Evolutionary conservation across 164 flowering plant genomes (phyloP).

Genomic region (Chloranthus sessilifolius): DNA sequence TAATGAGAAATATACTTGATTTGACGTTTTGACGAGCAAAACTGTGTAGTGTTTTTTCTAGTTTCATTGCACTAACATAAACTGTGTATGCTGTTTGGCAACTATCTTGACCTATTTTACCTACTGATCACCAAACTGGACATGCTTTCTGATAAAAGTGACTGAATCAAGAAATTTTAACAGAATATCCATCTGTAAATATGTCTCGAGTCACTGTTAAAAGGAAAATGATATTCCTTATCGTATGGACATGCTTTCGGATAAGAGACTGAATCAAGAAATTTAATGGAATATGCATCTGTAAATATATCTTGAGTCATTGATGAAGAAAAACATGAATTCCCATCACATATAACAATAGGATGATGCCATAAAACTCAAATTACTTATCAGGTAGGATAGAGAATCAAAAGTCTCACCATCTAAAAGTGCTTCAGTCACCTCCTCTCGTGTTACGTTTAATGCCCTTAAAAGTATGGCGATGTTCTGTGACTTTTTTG

Average conservation of each 20-base stretch:
- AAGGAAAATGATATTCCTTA: background rate
- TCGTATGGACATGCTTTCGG: background rate
- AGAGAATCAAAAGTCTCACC: slow-evolving; percentile 42
- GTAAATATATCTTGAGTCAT: background rate
- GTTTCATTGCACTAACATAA: no score
- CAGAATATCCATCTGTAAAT: no score
- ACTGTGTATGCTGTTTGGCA: no score
- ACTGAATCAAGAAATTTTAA: no score
- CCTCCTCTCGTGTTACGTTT: slow-evolving; percentile 93
- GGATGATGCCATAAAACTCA: background rate
- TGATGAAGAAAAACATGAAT: background rate
- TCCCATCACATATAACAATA: background rate
- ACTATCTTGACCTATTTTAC: no score
- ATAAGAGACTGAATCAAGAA: background rate
- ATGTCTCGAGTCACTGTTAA: no score
- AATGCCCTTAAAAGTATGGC: slow-evolving; percentile 89
- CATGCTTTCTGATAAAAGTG: no score
- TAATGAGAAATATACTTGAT: no score
- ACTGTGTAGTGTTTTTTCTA: no score
- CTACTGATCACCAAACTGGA: no score
- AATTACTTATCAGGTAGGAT: background rate
- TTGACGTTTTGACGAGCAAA: no score
- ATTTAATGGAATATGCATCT: background rate
- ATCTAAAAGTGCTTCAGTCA: slow-evolving; percentile 81
- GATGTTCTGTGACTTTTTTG: slow-evolving; percentile 97